Evolutionary conservation across 441 rosid genomes (phyloP).

Genomic region (Populus trichocarpa): DNA sequence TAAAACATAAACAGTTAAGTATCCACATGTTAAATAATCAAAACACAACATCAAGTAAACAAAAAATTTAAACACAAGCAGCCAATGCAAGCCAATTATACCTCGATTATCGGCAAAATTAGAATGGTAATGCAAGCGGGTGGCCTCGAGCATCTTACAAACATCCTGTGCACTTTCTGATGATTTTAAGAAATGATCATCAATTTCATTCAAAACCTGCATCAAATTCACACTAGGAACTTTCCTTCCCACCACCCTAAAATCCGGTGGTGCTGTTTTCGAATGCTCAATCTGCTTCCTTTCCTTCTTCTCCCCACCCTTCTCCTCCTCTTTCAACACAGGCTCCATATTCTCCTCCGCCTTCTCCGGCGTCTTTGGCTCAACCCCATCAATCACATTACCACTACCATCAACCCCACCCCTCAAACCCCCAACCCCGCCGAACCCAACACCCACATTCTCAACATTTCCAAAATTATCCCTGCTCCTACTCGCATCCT

Average conservation of each 20-base stretch:
- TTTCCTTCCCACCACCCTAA: slow-evolving; percentile 33
- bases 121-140: slow-evolving; percentile 89
- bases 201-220: slow-evolving; percentile 59
- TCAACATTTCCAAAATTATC: slow-evolving; percentile 11
- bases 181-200: slow-evolving; percentile 83
- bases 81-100: slow-evolving; percentile 2
- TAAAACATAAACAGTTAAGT: background rate
- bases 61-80: background rate
- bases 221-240: slow-evolving; percentile 40
- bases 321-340: slow-evolving; percentile 30
- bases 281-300: slow-evolving; percentile 59
- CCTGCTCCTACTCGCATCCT: slow-evolving; percentile 21
- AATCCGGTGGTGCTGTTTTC: slow-evolving; percentile 54
- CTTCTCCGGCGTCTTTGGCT: slow-evolving; percentile 37
- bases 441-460: slow-evolving; percentile 17
- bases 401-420: background rate
- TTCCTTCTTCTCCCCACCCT: slow-evolving; percentile 25
- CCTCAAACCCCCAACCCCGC: slow-evolving; percentile 21
- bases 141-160: slow-evolving; percentile 87
- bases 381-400: slow-evolving; percentile 19
- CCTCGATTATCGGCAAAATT: slow-evolving; percentile 94
- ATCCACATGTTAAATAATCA: too few species aligned
- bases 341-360: slow-evolving; percentile 41
- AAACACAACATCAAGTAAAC: background rate
- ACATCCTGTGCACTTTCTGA: slow-evolving; percentile 88